A percentile compares a stretch with the other conserved stretches of the same genome.
These are phyloP conservation scores for Parachlorella kessleri DNA, from an alignment of 139 green algal genomes.

Conservation along the genomic window DNA sequence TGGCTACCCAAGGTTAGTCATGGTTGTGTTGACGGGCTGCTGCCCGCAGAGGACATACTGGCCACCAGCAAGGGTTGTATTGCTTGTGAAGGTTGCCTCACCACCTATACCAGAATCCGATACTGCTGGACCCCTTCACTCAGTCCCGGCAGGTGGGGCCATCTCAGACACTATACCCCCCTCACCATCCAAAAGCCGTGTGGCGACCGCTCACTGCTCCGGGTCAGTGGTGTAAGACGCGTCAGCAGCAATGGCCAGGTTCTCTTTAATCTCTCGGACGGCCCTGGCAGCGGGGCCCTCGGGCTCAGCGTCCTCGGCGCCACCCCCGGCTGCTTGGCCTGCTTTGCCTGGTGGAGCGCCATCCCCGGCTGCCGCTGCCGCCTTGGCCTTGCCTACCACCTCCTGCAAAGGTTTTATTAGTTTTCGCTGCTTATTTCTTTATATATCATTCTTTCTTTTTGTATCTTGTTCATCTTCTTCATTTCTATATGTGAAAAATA, in stretches of 20 bases:
- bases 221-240: slow-evolving; percentile 20
- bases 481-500: not conserved
- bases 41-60: no score
- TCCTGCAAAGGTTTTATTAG: not conserved
- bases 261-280: slow-evolving; percentile 42
- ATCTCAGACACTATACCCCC: no score
- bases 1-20: no score
- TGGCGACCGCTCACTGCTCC: not conserved
- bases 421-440: not conserved
- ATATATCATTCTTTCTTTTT: not conserved
- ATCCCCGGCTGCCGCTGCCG: not conserved
- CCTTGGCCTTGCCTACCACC: not conserved
- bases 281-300: slow-evolving; percentile 45
- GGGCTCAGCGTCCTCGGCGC: slow-evolving; percentile 10
- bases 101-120: no score
- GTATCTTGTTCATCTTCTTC: no score
- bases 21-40: no score
- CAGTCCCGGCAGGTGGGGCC: no score
- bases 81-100: no score
- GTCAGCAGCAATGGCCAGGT: slow-evolving; percentile 37
- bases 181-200: not conserved
- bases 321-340: not conserved
- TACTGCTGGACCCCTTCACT: no score
- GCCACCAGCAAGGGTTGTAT: no score
- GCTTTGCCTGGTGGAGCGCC: not conserved